Evolutionary conservation across 805 yeast genomes (phyloP).

Genomic region (Yamadazyma takamatsuzukensis): DNA sequence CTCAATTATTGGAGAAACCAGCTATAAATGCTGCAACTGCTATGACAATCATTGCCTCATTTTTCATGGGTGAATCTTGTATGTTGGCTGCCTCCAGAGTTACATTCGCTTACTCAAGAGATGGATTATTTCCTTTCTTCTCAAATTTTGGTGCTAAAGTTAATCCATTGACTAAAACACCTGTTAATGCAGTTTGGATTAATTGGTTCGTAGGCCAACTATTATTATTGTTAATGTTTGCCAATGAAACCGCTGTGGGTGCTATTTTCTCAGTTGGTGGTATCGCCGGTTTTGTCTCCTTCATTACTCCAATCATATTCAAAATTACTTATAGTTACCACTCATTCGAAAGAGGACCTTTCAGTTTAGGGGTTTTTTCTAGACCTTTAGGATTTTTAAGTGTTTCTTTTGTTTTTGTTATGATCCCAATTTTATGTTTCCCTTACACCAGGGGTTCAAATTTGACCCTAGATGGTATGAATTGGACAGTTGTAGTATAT

Average conservation of each 20-base stretch:
- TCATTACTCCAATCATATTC: conserved; percentile 59
- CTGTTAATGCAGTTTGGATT: conserved; percentile 61
- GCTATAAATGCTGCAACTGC: conserved; percentile 35
- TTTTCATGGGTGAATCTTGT: conserved; percentile 41
- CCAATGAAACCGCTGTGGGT: conserved; percentile 61
- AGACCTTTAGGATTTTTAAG: conserved; percentile 48
- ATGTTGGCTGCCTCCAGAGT: conserved; percentile 67
- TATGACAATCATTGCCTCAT: conserved; percentile 37
- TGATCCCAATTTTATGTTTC: conserved; percentile 61
- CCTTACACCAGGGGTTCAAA: conserved; percentile 38
- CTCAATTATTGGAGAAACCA: conserved; percentile 43
- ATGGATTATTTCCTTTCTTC: conserved; percentile 62
- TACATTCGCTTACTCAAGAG: conserved; percentile 65
- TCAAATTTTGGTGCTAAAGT: conserved; percentile 45
- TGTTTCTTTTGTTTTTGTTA: conserved; percentile 46
- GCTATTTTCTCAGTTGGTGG: conserved; percentile 76
- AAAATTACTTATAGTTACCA: conserved; percentile 53
- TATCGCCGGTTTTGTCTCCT: conserved; percentile 63
- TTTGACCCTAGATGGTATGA: conserved; percentile 45
- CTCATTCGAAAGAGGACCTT: conserved; percentile 60
- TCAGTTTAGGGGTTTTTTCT: conserved; percentile 56
- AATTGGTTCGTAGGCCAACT: conserved; percentile 54
- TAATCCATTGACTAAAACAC: conserved; percentile 52
- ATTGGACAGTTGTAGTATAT: conserved; percentile 62
- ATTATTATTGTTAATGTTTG: conserved; percentile 54